Evolutionary conservation across 164 flowering plant genomes (phyloP).

Genomic region (Sextonia rubra): DNA sequence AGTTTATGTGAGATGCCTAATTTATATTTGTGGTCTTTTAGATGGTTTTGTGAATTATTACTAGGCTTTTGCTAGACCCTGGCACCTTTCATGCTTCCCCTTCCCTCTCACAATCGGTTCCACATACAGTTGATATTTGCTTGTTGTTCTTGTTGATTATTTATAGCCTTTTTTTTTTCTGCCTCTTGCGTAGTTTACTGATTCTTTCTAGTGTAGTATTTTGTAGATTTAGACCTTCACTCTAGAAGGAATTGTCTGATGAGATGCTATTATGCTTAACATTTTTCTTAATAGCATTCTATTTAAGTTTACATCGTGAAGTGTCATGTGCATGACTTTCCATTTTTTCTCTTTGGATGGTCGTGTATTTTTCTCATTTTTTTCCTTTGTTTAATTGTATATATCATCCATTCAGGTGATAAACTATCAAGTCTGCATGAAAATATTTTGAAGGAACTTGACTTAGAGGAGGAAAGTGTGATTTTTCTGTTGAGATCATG

Average conservation of each 20-base stretch:
- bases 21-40: no score
- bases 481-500: constrained; percentile 35
- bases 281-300: not conserved
- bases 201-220: no score
- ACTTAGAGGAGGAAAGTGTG: constrained; percentile 6
- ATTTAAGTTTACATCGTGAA: not conserved
- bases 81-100: not conserved
- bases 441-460: constrained; percentile 6
- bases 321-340: not conserved
- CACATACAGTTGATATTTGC: not conserved
- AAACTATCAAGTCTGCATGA: not conserved
- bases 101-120: not conserved
- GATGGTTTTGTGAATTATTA: no score
- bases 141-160: not conserved
- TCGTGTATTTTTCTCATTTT: not conserved
- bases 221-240: no score
- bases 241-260: not conserved
- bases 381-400: not conserved
- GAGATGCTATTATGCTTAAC: not conserved
- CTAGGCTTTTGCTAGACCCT: not conserved
- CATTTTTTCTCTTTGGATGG: not conserved
- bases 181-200: no score
- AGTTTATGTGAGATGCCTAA: no score
- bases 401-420: constrained; percentile 1
- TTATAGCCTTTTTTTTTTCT: not conserved